Base-by-base conservation (phyloP, 228 moss, liverwort and hornwort genomes). In the Sphagnum fallax region DNA sequence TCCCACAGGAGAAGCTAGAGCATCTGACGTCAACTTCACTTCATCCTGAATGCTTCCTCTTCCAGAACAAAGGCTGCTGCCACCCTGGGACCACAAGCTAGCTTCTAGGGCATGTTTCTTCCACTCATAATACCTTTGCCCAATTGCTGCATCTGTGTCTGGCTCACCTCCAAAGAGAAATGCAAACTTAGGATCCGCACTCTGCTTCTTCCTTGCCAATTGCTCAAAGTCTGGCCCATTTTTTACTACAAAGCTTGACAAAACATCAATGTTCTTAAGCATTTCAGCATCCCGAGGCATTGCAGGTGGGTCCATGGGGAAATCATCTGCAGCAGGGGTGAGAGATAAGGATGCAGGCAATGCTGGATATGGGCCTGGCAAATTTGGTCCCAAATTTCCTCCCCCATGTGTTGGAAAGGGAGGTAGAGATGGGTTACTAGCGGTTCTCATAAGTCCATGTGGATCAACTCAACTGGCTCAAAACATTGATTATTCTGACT, bases 181-280 rank as follows among this genome's bases (percentile, higher is more conserved):
- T 32, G 85, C 75, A 77, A 91, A 94, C 64, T 87, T 87, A 4
- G 94, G 89, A 67, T 91, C 83, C 62, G 80, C 75, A 64, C 83
- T 83, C 72, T 91, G 89, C 75, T 91, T 91, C 73, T 75, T 68
- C 61, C 85, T 75, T 60, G 91, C 88, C 83, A 91, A 79, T 18
- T 81, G 80, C 81, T 94, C 94, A 75, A 94, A 94, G 62, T 82
- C 72, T 47, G 84, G 85, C 64, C 94, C 94, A 74, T 91, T 87
- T 73, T 86, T 91, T 67, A 81, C 85, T 63, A 91, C 91, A 75
- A 91, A 94, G 50, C 79, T 68, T 14, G 91, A 82, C 64, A 89
- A 75, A 47, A 91, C 61, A 47, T 94, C 94, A 60, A 91, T 89
- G 71, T 94, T 94, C 74, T 89, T 91, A 72, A 91, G 63, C 87